These are phyloP conservation scores for Nannizziopsis barbatae DNA, from an alignment of 2,329 filamentous ascomycete species.

Conservation along the genomic window DNA sequence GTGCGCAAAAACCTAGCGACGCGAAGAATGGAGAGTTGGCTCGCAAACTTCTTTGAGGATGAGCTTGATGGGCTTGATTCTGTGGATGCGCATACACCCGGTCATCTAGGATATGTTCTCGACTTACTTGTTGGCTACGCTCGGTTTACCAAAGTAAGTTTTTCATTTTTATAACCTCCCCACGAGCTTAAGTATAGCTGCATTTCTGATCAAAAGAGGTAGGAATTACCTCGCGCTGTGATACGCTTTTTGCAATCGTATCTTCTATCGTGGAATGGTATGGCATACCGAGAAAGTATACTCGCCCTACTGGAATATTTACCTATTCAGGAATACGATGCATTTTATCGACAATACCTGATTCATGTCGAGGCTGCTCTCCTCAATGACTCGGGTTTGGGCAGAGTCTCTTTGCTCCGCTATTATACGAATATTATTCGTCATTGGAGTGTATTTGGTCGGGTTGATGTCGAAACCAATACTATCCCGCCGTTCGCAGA, in stretches of 20 bases:
- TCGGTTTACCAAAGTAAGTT: constrained; percentile 30
- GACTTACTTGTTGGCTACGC: constrained; percentile 26
- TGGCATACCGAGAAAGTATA: constrained; percentile 39
- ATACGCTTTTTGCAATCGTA: constrained; percentile 38
- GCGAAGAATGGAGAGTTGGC: constrained; percentile 29
- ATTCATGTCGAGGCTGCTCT: constrained; percentile 33
- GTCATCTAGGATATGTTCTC: constrained; percentile 29
- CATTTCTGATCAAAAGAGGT: not conserved
- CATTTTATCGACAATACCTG: constrained; percentile 31
- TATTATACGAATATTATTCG: constrained; percentile 59
- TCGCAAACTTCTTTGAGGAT: constrained; percentile 31
- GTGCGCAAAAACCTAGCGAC: constrained; percentile 46
- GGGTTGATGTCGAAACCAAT: constrained; percentile 18
- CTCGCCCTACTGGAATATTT: constrained; percentile 27
- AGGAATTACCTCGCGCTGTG: constrained; percentile 26
- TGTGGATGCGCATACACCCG: constrained; percentile 27
- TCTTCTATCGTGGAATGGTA: constrained; percentile 52
- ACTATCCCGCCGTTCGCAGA: constrained; percentile 26
- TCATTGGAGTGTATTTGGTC: constrained; percentile 37
- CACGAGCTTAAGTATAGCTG: not conserved
- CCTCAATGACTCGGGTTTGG: constrained; percentile 30
- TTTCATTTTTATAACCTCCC: not conserved
- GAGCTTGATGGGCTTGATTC: constrained; percentile 30
- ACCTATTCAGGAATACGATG: constrained; percentile 23
- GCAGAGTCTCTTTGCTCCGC: constrained; percentile 49